Base-by-base conservation (phyloP, 176 grass and related monocot species). In the Bolboschoenus planiculmis region DNA sequence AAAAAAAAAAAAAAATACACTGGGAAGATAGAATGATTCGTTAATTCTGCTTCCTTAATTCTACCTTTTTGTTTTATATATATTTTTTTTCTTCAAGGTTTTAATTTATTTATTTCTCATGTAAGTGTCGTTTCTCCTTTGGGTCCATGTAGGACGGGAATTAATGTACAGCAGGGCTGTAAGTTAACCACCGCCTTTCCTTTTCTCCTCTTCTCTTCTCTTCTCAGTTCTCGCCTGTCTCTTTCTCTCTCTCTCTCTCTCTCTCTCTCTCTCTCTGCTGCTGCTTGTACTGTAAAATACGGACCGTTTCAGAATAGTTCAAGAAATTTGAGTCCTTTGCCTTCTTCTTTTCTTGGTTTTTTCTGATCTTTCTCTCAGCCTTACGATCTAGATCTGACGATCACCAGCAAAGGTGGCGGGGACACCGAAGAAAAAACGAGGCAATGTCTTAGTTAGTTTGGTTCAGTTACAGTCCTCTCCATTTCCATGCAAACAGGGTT, bases 121-220 rank as follows among this genome's bases (percentile, higher is more conserved):
- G 89, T 86, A 71, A 79, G 65, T 83, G 82, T 75, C 15, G 47
- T 84, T 84, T 84, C 24, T 75, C 48, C 55, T 84, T 44, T 70
- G n/a, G 81, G 83, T 15, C 29, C 76, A 24, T 57, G 81, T 60
- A 70, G 79, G 31, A 83, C 61, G 83, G 83, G 74, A 75, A 81
- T 87, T 87, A 87, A 90, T 91, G 92, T 91, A 91, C 83, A 94
- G 83, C 85, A 84, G 83, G 31, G 79, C 33, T 79, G 62, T 46
- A 78, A 86, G 88, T 84, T 88, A 88, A 88, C 91, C 75, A 74
- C 60, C 42, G 67, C 86, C 76, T 62, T 88, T 84, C 54, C 65
- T 75, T 72, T 71, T 72, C 46, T 80, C 33, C 64, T 75, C 31
- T 55, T 35, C 82, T 39, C 47, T 83, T 35, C 7, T 61, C 61